These are phyloP conservation scores for Epichloe coenophiala DNA, from an alignment of 2,329 filamentous ascomycete species.

Conservation along the genomic window DNA sequence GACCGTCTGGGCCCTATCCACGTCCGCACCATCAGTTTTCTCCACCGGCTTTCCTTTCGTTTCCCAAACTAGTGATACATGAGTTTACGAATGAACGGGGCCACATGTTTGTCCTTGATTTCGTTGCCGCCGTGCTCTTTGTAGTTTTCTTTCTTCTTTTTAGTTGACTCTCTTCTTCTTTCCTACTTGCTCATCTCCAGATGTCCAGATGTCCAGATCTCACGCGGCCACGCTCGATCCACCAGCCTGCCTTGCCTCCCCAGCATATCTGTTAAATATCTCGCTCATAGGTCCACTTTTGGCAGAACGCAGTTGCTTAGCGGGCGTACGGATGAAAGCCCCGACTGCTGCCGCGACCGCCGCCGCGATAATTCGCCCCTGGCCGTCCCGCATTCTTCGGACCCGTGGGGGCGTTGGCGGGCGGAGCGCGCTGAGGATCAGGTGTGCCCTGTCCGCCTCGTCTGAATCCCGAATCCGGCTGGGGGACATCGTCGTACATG, in stretches of 20 bases:
- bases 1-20: too few species aligned
- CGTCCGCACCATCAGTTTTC: background rate
- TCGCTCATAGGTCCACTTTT: too few species aligned
- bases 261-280: too few species aligned
- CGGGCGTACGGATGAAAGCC: slow-evolving; percentile 67
- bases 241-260: too few species aligned
- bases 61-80: background rate
- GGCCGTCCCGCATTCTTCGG: slow-evolving; percentile 90
- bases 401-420: slow-evolving; percentile 65
- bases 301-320: slow-evolving; percentile 7
- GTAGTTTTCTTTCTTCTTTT: background rate
- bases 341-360: slow-evolving; percentile 60
- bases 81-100: background rate
- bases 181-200: background rate
- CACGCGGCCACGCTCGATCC: too few species aligned
- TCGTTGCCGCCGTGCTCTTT: background rate
- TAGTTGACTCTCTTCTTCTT: too few species aligned
- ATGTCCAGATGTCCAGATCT: too few species aligned
- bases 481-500: slow-evolving; percentile 97
- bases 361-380: slow-evolving; percentile 85
- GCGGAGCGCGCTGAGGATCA: slow-evolving; percentile 32
- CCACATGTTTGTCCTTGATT: too few species aligned
- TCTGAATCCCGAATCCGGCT: slow-evolving; percentile 47
- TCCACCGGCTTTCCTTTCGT: background rate
- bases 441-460: slow-evolving; percentile 28